A percentile compares a stretch with the other conserved stretches of the same genome.
phyloP scores from a whole-genome alignment of 2,329 filamentous ascomycete species.

The Septoria linicola region DNA sequence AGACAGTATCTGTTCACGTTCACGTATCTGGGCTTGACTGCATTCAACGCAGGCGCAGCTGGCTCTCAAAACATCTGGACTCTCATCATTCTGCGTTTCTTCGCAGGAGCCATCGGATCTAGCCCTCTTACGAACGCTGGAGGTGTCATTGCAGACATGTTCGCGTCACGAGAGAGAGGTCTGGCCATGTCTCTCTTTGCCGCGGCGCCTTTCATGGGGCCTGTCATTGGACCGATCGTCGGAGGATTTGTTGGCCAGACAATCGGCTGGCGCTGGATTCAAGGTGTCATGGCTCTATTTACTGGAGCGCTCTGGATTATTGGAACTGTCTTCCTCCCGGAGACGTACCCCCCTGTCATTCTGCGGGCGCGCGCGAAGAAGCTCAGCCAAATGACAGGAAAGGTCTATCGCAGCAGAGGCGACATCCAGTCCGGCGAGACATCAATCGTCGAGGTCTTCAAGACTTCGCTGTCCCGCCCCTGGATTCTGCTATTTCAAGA shows the following conservation, averaged over 20 bases:
- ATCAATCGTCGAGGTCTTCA: constrained; percentile 46
- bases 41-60: constrained; percentile 45
- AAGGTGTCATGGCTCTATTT: constrained; percentile 63
- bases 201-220: constrained; percentile 64
- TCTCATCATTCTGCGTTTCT: constrained; percentile 48
- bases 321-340: constrained; percentile 54
- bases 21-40: constrained; percentile 41
- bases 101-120: constrained; percentile 47
- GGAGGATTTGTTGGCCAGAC: constrained; percentile 65
- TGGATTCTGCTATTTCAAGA: constrained; percentile 61
- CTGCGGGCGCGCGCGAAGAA: constrained; percentile 54
- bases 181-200: constrained; percentile 64
- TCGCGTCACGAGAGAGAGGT: constrained; percentile 43
- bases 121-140: constrained; percentile 48
- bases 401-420: constrained; percentile 54
- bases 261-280: constrained; percentile 68
- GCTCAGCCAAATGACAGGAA: constrained; percentile 53
- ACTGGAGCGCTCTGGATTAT: constrained; percentile 61
- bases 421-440: constrained; percentile 42
- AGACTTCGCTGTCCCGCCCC: constrained; percentile 59
- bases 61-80: constrained; percentile 47
- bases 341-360: constrained; percentile 61
- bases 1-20: constrained; percentile 40
- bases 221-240: constrained; percentile 58
- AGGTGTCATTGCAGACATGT: constrained; percentile 51